Evolutionary conservation across 1,284 basidiomycete species (phyloP).

Genomic region (Erythrobasidium hasegawianum): DNA sequence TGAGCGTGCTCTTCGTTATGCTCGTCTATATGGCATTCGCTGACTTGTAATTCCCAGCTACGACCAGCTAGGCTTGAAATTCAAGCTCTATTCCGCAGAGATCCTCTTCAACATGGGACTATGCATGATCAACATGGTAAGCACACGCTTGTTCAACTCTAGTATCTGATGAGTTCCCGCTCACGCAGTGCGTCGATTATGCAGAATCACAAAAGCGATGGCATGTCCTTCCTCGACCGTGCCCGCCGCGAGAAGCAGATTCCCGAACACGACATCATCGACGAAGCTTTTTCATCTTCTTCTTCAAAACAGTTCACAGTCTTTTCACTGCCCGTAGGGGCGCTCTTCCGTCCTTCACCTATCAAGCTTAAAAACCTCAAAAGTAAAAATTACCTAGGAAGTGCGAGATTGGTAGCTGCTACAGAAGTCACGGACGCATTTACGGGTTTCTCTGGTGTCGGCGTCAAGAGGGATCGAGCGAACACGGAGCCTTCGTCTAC

Average conservation of each 20-base stretch:
- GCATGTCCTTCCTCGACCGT: conserved; percentile 65
- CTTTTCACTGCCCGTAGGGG: conserved; percentile 66
- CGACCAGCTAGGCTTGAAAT: conserved; percentile 70
- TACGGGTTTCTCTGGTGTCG: conserved; percentile 69
- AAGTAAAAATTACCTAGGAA: conserved; percentile 80
- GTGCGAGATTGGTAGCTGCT: conserved; percentile 57
- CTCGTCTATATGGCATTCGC: not conserved
- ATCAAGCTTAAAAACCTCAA: conserved; percentile 79
- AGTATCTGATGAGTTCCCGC: no score
- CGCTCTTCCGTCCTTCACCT: conserved; percentile 77
- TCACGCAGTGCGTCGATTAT: no score
- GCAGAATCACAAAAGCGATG: conserved; percentile 58
- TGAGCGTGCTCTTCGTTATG: not conserved
- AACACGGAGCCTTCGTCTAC: not conserved
- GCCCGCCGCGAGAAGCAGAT: conserved; percentile 68
- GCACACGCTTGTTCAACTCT: no score
- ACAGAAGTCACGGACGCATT: conserved; percentile 67
- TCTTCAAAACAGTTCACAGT: conserved; percentile 51
- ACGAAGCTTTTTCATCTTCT: conserved; percentile 64
- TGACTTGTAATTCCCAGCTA: conserved; percentile 39
- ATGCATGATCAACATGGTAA: conserved; percentile 47
- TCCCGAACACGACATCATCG: conserved; percentile 78
- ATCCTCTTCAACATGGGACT: conserved; percentile 78
- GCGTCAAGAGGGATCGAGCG: conserved; percentile 41
- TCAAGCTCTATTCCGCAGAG: conserved; percentile 76